A percentile compares a stretch with the other conserved stretches of the same genome.
These are phyloP conservation scores for Quaeritorhiza haematococci DNA, from an alignment of 371 early-diverging fungal species.

Conservation along the genomic window DNA sequence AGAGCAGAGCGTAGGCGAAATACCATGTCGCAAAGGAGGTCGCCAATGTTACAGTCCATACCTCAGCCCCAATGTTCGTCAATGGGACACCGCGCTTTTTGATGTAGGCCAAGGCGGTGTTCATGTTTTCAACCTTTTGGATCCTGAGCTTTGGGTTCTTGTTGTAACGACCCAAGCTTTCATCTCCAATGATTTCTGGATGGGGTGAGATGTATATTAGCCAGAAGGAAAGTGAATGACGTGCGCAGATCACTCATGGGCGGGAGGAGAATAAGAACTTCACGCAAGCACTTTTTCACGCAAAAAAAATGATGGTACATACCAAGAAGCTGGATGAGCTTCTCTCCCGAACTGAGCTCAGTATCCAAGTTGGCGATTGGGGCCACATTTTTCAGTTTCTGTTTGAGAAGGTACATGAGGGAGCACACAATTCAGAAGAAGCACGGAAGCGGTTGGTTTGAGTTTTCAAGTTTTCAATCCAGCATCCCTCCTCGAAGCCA, in stretches of 20 bases:
- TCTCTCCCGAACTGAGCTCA: conserved; percentile 81
- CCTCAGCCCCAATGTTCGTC: conserved; percentile 76
- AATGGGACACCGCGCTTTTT: conserved; percentile 76
- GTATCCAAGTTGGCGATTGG: conserved; percentile 61
- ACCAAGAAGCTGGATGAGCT: conserved; percentile 72
- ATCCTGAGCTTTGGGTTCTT: conserved; percentile 83
- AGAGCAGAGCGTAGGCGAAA: too few relatives aligned
- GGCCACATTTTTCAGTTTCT: conserved; percentile 34
- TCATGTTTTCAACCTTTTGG: conserved; percentile 94
- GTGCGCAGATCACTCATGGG: too few relatives aligned
- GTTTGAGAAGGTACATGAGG: too few relatives aligned
- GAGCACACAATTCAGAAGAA: too few relatives aligned
- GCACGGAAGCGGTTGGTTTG: too few relatives aligned
- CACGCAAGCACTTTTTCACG: too few relatives aligned
- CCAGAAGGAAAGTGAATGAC: not conserved
- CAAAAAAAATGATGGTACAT: not conserved
- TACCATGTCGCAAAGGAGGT: not conserved
- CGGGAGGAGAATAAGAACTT: too few relatives aligned
- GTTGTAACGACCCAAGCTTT: conserved; percentile 73
- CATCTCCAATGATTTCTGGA: conserved; percentile 75
- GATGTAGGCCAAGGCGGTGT: conserved; percentile 89
- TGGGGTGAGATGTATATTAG: not conserved
- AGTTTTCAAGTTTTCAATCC: too few relatives aligned
- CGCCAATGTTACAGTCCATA: not conserved
- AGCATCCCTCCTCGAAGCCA: too few relatives aligned